phyloP scores from a whole-genome alignment of 306 rosid species.

The Macrotyloma uniflorum region DNA sequence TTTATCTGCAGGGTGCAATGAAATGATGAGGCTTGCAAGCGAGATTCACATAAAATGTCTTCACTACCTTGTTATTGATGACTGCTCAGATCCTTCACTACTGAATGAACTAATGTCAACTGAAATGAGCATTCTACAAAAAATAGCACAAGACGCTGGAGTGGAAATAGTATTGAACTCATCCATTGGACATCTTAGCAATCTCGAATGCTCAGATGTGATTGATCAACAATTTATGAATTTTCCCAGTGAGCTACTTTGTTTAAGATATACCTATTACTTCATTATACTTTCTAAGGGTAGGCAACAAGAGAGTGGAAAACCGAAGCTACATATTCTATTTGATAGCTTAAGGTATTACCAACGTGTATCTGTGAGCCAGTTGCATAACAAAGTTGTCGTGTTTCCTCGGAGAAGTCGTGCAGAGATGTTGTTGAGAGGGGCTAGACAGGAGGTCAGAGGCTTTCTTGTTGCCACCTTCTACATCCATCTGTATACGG shows the following conservation, averaged over 20 bases:
- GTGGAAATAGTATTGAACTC: not conserved
- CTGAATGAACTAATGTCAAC: not conserved
- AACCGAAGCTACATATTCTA: not conserved
- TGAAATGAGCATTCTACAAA: accelerated
- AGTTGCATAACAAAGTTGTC: not conserved
- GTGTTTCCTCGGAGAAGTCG: not conserved
- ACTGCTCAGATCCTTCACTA: not conserved
- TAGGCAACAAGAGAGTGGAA: not conserved
- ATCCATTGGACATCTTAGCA: not conserved
- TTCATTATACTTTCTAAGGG: not conserved
- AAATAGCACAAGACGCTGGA: not conserved
- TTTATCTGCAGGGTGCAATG: not conserved
- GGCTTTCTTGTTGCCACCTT: not conserved
- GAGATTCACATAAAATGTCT: slow-evolving; percentile 1
- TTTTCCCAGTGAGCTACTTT: not conserved
- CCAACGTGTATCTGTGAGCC: not conserved
- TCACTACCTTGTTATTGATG: accelerated
- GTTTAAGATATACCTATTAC: not conserved
- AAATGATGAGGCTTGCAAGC: not conserved
- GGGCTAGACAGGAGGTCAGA: not conserved
- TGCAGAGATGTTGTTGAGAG: not conserved
- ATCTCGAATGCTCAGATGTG: not conserved
- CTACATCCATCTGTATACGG: not conserved
- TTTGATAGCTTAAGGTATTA: not conserved
- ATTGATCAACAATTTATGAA: not conserved